Percentiles rank a stretch among this genome's conserved stretches.
Conservation (phyloP, 2,329 filamentous ascomycete genomes). For the Pseudogymnoascus sp. region DNA sequence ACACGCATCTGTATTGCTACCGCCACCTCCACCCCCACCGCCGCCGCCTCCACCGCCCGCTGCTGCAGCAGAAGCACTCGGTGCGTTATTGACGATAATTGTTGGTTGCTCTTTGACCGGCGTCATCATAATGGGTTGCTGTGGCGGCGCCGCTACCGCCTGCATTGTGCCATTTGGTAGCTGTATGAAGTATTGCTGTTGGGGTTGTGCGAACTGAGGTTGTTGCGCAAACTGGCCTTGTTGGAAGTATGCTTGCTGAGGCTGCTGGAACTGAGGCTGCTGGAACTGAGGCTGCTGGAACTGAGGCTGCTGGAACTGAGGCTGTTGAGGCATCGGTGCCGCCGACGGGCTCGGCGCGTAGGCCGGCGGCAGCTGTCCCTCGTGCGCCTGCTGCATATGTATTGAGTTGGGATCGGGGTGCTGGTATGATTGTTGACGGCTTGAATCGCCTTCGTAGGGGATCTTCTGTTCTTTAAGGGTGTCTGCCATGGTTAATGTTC, state of each 20-base stretch:
- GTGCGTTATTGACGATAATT: background rate
- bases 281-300: background rate
- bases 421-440: background rate
- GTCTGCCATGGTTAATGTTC: background rate
- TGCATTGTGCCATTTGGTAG: conserved; percentile 1
- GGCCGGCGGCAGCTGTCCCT: background rate
- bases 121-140: background rate
- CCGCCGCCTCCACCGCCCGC: background rate
- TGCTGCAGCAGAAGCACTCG: background rate
- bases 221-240: background rate
- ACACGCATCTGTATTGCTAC: background rate
- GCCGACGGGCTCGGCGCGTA: background rate
- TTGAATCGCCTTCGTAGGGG: background rate
- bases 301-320: background rate
- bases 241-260: background rate
- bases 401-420: background rate
- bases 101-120: background rate
- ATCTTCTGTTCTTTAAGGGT: background rate
- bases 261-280: background rate
- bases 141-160: background rate
- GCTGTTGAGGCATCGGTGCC: background rate
- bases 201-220: background rate
- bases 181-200: background rate
- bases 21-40: background rate
- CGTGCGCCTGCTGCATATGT: background rate